Evolutionary conservation across 2,329 filamentous ascomycete genomes (phyloP), one percentile per base, ranked within the genome.

Genomic region (Cladophialophora chaetospira): DNA sequence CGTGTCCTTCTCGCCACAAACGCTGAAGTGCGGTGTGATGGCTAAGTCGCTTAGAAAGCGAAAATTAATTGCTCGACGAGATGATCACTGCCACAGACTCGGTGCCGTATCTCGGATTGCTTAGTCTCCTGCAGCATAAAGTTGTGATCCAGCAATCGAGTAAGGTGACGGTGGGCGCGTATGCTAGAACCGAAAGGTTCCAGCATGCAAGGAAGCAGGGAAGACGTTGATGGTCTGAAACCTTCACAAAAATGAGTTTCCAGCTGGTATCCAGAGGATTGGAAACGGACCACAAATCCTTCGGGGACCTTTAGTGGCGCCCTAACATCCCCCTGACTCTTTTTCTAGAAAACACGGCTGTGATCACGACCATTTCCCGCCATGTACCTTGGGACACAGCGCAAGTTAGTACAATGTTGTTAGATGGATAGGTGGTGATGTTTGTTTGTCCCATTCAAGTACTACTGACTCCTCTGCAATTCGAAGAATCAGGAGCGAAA

Each of bases 291-390:
- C 31, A 5, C 29, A 23, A 49, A 17, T 49, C 19, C 46, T 35
- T 35, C 46, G 31, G 31, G 33, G 46, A 26, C n/a, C 9, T 40
- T n/a, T n/a, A n/a, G n/a, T 40, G 23, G 21, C 25, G 4, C 48
- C 47, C 57, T 40, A 40, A 15, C 25, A 4, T 52, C 47, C 57
- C 57, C 57, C 57, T 60, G 57, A 60, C 53, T 60, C 57, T 48
- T 60, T 60, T 49, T 60, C 57, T 48, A 60, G 57, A 60, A 60
- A n/a, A 47, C 25, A 35, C 35, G 17, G 36, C 26, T 28, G 43
- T 25, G 11, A n/a, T n/a, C 28, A 15, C 23, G 13, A 15, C 28
- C 5, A 46, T 46, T 23, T 31, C n/a, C n/a, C n/a, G n/a, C n/a
- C n/a, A n/a, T n/a, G n/a, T n/a, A n/a, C n/a, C n/a, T n/a, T n/a